phyloP scores from a whole-genome alignment of 2,329 filamentous ascomycete species.

The Xylaria sp. region DNA sequence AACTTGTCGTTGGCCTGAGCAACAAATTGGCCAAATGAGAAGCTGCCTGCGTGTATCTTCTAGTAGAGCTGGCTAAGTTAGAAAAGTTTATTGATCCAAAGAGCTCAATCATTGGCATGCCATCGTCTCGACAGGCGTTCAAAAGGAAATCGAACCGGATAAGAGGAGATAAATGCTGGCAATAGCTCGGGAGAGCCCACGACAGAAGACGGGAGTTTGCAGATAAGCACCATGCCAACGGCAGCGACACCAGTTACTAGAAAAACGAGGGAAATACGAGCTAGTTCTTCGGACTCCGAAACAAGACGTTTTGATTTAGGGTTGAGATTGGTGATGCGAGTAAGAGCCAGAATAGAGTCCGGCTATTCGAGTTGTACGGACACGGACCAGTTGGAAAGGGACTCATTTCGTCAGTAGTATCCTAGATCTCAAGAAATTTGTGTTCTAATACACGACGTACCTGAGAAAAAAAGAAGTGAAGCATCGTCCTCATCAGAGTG shows the following conservation, averaged over 20 bases:
- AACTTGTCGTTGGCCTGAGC: constrained; percentile 40
- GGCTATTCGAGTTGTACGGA: not conserved
- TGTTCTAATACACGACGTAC: constrained; percentile 44
- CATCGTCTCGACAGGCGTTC: constrained; percentile 38
- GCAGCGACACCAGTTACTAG: not conserved
- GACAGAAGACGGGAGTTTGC: constrained; percentile 1
- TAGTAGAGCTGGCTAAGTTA: constrained; percentile 44
- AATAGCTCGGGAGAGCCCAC: not conserved
- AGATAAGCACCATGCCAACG: not conserved
- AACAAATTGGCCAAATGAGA: constrained; percentile 38
- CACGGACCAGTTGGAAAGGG: not conserved
- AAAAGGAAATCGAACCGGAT: constrained; percentile 7
- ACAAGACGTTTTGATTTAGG: not conserved
- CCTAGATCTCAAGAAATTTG: constrained; percentile 36
- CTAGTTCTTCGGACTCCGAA: not conserved
- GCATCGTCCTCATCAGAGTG: constrained; percentile 85
- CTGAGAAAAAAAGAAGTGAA: constrained; percentile 60
- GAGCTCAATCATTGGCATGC: constrained; percentile 29
- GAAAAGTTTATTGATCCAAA: constrained; percentile 43
- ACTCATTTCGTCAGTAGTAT: constrained; percentile 49
- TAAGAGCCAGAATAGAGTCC: not conserved
- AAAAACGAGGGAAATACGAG: not conserved
- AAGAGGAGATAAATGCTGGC: not conserved
- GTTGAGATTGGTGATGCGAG: not conserved
- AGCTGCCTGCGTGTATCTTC: constrained; percentile 44